Evolutionary conservation across 2,329 filamentous ascomycete species (phyloP).

Genomic region (Dendryphion nanum): DNA sequence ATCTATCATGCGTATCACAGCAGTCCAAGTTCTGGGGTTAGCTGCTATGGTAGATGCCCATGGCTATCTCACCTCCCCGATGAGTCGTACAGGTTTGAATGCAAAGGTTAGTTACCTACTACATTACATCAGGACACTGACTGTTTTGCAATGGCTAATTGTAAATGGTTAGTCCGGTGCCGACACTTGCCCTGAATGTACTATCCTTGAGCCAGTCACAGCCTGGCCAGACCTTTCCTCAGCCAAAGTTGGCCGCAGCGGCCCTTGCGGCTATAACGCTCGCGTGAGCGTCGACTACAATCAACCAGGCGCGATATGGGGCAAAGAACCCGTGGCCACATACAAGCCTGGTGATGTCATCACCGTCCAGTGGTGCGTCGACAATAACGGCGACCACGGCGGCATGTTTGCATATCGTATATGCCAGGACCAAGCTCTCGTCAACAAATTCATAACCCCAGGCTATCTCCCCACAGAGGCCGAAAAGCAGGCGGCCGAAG

Average conservation of each 20-base stretch:
- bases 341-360: slow-evolving; percentile 29
- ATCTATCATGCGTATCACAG: slow-evolving; percentile 20
- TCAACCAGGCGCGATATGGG: slow-evolving; percentile 31
- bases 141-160: neutral
- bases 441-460: slow-evolving; percentile 30
- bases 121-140: neutral
- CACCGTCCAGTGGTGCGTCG: slow-evolving; percentile 34
- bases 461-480: slow-evolving; percentile 31
- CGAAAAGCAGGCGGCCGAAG: slow-evolving; percentile 34
- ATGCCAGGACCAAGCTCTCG: slow-evolving; percentile 31
- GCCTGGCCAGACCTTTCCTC: slow-evolving; percentile 31
- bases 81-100: slow-evolving; percentile 35
- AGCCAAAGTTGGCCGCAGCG: slow-evolving; percentile 28
- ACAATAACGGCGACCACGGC: slow-evolving; percentile 35
- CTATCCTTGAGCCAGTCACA: slow-evolving; percentile 33
- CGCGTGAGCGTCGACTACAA: slow-evolving; percentile 35
- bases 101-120: slow-evolving; percentile 18
- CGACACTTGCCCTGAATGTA: slow-evolving; percentile 36
- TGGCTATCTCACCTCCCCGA: slow-evolving; percentile 31
- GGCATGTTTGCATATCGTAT: slow-evolving; percentile 36
- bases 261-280: slow-evolving; percentile 37
- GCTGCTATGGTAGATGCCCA: slow-evolving; percentile 22
- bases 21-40: slow-evolving; percentile 17
- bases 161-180: slow-evolving; percentile 15
- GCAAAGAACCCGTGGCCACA: slow-evolving; percentile 25